phyloP scores from a whole-genome alignment of 2,329 filamentous ascomycete species.

The Cladosporium sp. region DNA sequence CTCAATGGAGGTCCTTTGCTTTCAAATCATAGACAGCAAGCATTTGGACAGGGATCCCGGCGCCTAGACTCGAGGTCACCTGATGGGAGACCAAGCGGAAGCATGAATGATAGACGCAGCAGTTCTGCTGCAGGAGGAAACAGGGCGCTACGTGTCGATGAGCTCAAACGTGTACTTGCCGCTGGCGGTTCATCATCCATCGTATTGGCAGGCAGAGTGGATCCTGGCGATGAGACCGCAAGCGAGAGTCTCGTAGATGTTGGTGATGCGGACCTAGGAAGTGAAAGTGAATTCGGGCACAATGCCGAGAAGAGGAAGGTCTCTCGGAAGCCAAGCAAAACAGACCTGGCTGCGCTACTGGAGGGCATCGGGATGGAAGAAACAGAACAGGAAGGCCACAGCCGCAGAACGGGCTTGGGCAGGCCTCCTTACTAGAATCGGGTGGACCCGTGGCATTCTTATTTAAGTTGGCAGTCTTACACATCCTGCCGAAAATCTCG shows the following conservation, averaged over 20 bases:
- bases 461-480: too few relatives aligned
- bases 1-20: not conserved
- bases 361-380: constrained; percentile 14
- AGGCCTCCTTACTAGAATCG: constrained; percentile 10
- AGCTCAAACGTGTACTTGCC: constrained; percentile 44
- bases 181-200: constrained; percentile 20
- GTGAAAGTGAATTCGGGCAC: constrained; percentile 14
- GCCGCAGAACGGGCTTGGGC: not conserved
- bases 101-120: constrained; percentile 40
- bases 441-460: too few relatives aligned
- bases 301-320: not conserved
- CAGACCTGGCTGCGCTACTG: constrained; percentile 13
- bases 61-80: constrained; percentile 17
- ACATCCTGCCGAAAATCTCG: too few relatives aligned
- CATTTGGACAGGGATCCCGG: not conserved
- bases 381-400: not conserved
- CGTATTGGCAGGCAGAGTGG: constrained; percentile 35
- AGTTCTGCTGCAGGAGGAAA: constrained; percentile 38
- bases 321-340: constrained; percentile 11
- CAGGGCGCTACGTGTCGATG: constrained; percentile 39
- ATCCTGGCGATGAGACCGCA: constrained; percentile 49
- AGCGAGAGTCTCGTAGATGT: constrained; percentile 60
- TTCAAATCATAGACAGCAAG: constrained; percentile 12
- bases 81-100: constrained; percentile 34
- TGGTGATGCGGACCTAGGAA: constrained; percentile 19